These are phyloP conservation scores for Dictyostelium firmibasis DNA, from an alignment of 78 protist genomes.

Conservation along the genomic window DNA sequence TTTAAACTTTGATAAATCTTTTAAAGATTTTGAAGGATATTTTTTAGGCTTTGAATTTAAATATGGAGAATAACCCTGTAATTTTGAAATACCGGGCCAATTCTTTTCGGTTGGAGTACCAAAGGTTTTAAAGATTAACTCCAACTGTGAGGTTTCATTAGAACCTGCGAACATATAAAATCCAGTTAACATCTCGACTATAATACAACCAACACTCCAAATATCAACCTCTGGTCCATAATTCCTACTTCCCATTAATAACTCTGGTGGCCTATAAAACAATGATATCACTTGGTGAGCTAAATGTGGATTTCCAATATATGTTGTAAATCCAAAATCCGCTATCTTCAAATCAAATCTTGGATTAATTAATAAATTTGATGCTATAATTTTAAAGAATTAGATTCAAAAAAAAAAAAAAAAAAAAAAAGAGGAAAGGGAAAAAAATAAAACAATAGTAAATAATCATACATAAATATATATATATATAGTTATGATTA, in stretches of 20 bases:
- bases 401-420: too few species aligned
- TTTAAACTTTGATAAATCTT: neutral
- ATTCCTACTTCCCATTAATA: conserved; percentile 84
- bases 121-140: conserved; percentile 49
- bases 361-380: conserved; percentile 81
- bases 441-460: neutral
- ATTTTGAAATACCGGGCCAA: conserved; percentile 69
- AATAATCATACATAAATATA: neutral
- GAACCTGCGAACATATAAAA: conserved; percentile 80
- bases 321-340: conserved; percentile 91
- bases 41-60: conserved; percentile 6
- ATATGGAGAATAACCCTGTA: neutral
- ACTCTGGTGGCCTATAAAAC: conserved; percentile 92
- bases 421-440: too few species aligned
- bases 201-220: conserved; percentile 90
- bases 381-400: conserved; percentile 50
- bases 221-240: conserved; percentile 87
- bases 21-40: conserved; percentile 6
- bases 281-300: conserved; percentile 65
- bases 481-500: neutral
- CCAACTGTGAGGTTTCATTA: conserved; percentile 56
- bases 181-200: conserved; percentile 85
- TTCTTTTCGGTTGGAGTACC: conserved; percentile 73
- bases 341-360: conserved; percentile 76
- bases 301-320: conserved; percentile 40